Base-by-base conservation (phyloP, 768 basidiomycete species). In the Tricholoma hemisulphureum region DNA sequence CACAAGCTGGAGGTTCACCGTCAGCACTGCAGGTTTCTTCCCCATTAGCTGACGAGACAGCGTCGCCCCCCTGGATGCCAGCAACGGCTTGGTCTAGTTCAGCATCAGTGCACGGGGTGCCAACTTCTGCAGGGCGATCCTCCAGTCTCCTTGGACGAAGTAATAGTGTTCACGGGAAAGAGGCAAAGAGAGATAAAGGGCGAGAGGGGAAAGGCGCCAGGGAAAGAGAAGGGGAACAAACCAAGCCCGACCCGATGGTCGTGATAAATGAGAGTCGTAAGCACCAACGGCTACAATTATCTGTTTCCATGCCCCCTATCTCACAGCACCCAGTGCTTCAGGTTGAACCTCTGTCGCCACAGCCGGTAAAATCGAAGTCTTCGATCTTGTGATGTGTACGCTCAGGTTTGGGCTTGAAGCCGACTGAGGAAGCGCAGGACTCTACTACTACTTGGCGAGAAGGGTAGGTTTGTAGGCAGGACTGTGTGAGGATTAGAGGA, bases 401-500 rank as follows among this genome's bases (percentile, higher is more conserved):
- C 18, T 74, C 73, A 2, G 71, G 73, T 1, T 74, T 73, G 5
- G 74, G 69, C 56, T 57, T 76, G n/a, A 60, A 53, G 49, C 57
- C 59, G 20, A 34, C 34, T n/a, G 23, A 55, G 1, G 53, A 21
- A 24, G 60, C 53, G 21, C 59, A 59, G 35, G 55, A 37, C 14
- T 34, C 56, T 11, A n/a, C n/a, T 53, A 7, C 26, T 32, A 3
- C 34, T n/a, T 10, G 60, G 55, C 16, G 55, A 71, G 60, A 67
- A 62, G 8, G 71, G 74, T 0, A 53, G 75, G 54, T 70, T 75
- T 31, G 52, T 76, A 56, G 69, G 71, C 49, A 71, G 65, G 59
- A 57, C 79, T 18, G n/a, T n/a, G n/a, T n/a, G n/a, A n/a, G n/a
- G 46, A 24, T 64, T 77, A 55, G 76, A 77, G n/a, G n/a, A n/a